Conservation (phyloP, 2,329 filamentous ascomycete species). For the Colletotrichum sp. region DNA sequence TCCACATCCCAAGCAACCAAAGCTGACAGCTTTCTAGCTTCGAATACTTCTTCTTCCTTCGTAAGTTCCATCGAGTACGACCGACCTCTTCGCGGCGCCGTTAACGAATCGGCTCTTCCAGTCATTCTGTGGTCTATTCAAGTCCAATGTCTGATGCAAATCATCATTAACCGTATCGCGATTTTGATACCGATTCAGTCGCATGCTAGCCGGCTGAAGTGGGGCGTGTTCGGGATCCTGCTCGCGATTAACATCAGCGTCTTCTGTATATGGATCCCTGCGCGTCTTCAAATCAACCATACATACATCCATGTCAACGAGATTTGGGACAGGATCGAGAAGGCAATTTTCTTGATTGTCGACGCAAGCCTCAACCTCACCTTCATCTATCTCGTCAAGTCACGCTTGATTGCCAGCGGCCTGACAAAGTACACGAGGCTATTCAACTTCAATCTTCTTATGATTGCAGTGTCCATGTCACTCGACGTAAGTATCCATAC, state of each 20-base stretch:
- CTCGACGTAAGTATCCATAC: constrained; percentile 25
- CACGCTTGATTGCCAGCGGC: constrained; percentile 48
- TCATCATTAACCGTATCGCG: constrained; percentile 55
- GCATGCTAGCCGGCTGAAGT: constrained; percentile 44
- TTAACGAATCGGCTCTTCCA: neutral
- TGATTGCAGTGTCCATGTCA: constrained; percentile 28
- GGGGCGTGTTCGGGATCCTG: constrained; percentile 44
- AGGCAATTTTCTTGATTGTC: constrained; percentile 48
- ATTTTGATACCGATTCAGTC: constrained; percentile 44
- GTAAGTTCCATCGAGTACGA: neutral
- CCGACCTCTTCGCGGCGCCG: no score
- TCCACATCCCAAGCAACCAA: rapidly evolving
- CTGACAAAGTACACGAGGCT: constrained; percentile 52
- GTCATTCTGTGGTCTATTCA: constrained; percentile 29
- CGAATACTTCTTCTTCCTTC: constrained; percentile 14
- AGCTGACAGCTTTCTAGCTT: neutral
- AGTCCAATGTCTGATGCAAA: constrained; percentile 49
- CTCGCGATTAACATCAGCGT: constrained; percentile 52
- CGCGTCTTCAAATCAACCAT: constrained; percentile 42
- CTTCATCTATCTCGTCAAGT: constrained; percentile 47
- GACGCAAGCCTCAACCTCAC: constrained; percentile 51
- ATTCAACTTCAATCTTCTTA: constrained; percentile 33
- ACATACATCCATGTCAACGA: constrained; percentile 46
- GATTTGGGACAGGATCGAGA: constrained; percentile 54
- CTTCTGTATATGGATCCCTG: constrained; percentile 55